Conservation (phyloP, 306 rosid genomes). For the Malus fusca region DNA sequence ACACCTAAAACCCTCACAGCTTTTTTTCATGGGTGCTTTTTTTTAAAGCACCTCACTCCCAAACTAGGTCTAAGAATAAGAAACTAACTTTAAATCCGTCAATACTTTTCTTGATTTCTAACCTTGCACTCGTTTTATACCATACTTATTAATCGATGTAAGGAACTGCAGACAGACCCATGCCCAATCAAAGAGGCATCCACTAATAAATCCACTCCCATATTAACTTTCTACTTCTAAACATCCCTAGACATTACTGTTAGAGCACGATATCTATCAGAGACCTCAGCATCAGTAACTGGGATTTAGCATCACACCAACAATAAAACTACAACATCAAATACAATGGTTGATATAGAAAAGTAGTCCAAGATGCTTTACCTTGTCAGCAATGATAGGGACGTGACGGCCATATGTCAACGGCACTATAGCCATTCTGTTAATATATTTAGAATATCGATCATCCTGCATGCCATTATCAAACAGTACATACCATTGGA, state of each 20-base stretch:
- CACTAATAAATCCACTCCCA: not conserved
- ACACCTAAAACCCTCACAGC: too few relatives aligned
- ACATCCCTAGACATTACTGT: not conserved
- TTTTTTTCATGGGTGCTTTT: too few relatives aligned
- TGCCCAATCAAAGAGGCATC: not conserved
- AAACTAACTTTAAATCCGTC: not conserved
- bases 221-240: not conserved
- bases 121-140: not conserved
- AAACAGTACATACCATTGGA: not conserved
- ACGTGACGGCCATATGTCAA: conserved; percentile 89
- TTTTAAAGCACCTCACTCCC: too few relatives aligned
- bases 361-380: conserved; percentile 14
- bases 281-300: not conserved
- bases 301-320: not conserved
- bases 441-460: conserved; percentile 74
- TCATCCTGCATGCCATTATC: conserved; percentile 58
- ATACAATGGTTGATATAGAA: not conserved
- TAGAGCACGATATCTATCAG: not conserved
- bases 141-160: not conserved
- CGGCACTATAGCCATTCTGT: conserved; percentile 92
- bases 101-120: not conserved
- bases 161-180: not conserved
- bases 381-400: conserved; percentile 85
- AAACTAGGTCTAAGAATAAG: not conserved
- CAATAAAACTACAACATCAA: not conserved